Evolutionary conservation across 2,329 filamentous ascomycete species (phyloP).

Genomic region (Apiospora kogelbergensis): DNA sequence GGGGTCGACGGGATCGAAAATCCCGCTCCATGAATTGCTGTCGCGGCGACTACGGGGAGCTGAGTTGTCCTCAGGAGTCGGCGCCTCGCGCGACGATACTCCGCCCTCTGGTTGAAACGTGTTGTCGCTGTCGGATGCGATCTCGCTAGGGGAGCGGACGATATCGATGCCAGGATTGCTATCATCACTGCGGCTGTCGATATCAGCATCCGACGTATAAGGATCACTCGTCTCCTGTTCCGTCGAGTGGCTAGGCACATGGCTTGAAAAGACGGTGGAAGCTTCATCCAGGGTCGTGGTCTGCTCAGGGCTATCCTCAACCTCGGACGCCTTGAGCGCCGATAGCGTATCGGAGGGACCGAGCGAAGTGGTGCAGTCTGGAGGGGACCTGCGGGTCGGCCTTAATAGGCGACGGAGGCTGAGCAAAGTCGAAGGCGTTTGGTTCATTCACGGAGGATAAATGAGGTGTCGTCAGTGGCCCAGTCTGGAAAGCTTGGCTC

Average conservation of each 20-base stretch:
- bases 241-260: constrained; percentile 15
- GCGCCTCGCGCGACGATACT: background rate
- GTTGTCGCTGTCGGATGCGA: background rate
- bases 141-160: background rate
- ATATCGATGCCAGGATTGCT: constrained; percentile 13
- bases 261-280: constrained; percentile 23
- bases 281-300: constrained; percentile 17
- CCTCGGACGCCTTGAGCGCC: background rate
- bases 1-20: constrained; percentile 45
- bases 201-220: constrained; percentile 29
- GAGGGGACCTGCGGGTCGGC: constrained; percentile 8
- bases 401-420: constrained; percentile 24
- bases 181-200: constrained; percentile 29
- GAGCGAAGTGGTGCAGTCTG: background rate
- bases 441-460: constrained; percentile 24
- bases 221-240: constrained; percentile 26
- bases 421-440: constrained; percentile 39
- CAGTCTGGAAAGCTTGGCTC: constrained; percentile 35
- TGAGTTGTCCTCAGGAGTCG: constrained; percentile 6
- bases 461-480: constrained; percentile 28
- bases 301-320: constrained; percentile 13
- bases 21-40: background rate
- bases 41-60: constrained; percentile 10
- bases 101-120: background rate
- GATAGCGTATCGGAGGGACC: background rate